phyloP scores from a whole-genome alignment of 345 rosid genomes.

The Camelina laxa region DNA sequence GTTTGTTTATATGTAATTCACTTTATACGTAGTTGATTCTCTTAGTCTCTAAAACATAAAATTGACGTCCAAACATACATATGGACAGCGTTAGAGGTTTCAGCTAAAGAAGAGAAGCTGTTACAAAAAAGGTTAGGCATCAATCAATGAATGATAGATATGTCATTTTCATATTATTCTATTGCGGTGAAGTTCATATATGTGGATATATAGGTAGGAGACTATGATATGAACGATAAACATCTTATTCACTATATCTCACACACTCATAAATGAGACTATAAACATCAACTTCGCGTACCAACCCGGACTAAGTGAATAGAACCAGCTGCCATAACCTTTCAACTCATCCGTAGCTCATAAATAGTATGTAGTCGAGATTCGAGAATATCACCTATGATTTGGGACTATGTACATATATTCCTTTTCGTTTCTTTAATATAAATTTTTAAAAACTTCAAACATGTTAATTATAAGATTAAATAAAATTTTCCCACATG shows the following conservation, averaged over 20 bases:
- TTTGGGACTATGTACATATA: no score
- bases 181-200: neutral
- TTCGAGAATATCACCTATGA: neutral
- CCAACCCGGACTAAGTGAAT: neutral
- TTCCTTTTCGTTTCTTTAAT: no score
- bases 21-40: neutral
- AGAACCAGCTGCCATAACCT: neutral
- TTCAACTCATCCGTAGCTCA: neutral
- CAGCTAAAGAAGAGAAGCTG: neutral
- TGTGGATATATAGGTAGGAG: neutral
- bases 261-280: neutral
- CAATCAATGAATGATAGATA: neutral
- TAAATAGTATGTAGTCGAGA: neutral
- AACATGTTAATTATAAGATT: no score
- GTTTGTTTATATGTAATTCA: neutral
- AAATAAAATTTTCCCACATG: neutral
- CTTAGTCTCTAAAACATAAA: neutral
- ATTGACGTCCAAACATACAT: neutral
- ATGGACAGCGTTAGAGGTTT: neutral
- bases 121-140: slow-evolving; percentile 1
- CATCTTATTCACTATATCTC: neutral
- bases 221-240: no score
- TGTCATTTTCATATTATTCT: neutral
- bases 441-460: no score
- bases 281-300: slow-evolving; percentile 5